Evolutionary conservation across 163 green algal genomes (phyloP), one percentile per base, ranked within the genome.

Genomic region (Chlamydomonas reinhardtii): DNA sequence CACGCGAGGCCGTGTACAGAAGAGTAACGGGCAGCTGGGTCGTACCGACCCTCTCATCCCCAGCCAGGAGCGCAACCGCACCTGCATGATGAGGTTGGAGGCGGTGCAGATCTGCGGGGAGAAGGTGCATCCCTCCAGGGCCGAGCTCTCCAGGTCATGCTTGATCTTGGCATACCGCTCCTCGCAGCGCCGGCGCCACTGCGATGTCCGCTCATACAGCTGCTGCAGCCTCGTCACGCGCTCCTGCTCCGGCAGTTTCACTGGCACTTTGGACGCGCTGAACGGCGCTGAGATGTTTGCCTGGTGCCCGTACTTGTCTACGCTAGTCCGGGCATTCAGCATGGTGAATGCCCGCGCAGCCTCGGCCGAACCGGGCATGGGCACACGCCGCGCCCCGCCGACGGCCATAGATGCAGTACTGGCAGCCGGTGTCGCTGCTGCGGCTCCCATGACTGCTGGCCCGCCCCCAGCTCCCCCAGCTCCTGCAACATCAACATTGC

Each of bases 41-140:
- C n/a, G n/a, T n/a, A n/a, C n/a, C n/a, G n/a, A n/a, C n/a, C n/a
- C n/a, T n/a, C n/a, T n/a, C n/a, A n/a, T n/a, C n/a, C n/a, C 39
- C 39, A 8, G 39, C 39, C 39, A 48, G 39, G 39, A 48, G 39
- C 39, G 4, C 29, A 35, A 20, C 15, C 71, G 11, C 15, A 59
- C 82, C 82, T 87, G 82, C 72, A 82, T 68, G 2, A 82, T 87
- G 34, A 87, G 73, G 4, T 76, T 43, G 8, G 82, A 87, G 29
- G 61, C 72, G 0, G 37, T 68, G 37, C 29, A 69, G 59, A 87
- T 69, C 37, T 82, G 68, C 0, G 82, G 82, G 29, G 82, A 66
- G 43, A 87, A 87, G n/a, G 82, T 87, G 82, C 82, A 87, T 0
- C 15, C 72, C n/a, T 82, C 72, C n/a, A 87, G 29, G 72, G 64